Percentiles rank a stretch among this genome's conserved stretches.
Conservation (phyloP, 2,329 filamentous ascomycete species). For the Cladophialophora yegresii region DNA sequence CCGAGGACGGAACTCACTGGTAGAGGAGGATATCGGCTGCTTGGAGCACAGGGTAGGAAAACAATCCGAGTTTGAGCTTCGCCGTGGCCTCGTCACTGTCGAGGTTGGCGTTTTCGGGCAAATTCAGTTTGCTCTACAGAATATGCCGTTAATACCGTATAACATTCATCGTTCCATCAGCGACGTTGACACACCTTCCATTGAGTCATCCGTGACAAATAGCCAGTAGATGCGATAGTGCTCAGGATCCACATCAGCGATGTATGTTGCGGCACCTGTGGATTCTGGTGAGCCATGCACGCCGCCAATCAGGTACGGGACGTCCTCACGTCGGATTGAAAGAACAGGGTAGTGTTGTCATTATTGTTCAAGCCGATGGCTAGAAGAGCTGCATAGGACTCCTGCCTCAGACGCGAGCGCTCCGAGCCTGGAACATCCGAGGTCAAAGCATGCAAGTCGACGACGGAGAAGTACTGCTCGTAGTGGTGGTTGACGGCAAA, state of each 20-base stretch:
- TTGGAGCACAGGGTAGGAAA: conserved; percentile 94
- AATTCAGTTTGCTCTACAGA: conserved; percentile 69
- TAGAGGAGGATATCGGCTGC: conserved; percentile 93
- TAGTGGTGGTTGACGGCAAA: conserved; percentile 9
- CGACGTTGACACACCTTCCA: conserved; percentile 71
- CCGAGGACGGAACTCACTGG: conserved; percentile 50
- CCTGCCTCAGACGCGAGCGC: conserved; percentile 66
- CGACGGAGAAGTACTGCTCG: conserved; percentile 76
- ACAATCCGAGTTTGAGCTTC: conserved; percentile 80
- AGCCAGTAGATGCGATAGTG: conserved; percentile 87
- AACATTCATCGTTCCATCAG: background rate
- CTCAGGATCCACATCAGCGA: conserved; percentile 98
- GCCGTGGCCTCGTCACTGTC: conserved; percentile 60
- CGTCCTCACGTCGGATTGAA: conserved; percentile 69
- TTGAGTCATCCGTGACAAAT: conserved; percentile 97
- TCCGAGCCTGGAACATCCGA: conserved; percentile 58
- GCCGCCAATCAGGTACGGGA: conserved; percentile 12
- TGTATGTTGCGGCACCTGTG: conserved; percentile 71
- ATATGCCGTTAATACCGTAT: background rate
- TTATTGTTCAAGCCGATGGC: conserved; percentile 80
- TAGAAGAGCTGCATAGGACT: conserved; percentile 76
- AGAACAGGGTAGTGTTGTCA: conserved; percentile 72
- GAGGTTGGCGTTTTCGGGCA: conserved; percentile 61
- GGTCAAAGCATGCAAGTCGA: conserved; percentile 93
- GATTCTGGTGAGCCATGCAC: conserved; percentile 1